These are phyloP conservation scores for Neonectria magnoliae DNA, from an alignment of 2,329 filamentous ascomycete genomes.

Conservation along the genomic window DNA sequence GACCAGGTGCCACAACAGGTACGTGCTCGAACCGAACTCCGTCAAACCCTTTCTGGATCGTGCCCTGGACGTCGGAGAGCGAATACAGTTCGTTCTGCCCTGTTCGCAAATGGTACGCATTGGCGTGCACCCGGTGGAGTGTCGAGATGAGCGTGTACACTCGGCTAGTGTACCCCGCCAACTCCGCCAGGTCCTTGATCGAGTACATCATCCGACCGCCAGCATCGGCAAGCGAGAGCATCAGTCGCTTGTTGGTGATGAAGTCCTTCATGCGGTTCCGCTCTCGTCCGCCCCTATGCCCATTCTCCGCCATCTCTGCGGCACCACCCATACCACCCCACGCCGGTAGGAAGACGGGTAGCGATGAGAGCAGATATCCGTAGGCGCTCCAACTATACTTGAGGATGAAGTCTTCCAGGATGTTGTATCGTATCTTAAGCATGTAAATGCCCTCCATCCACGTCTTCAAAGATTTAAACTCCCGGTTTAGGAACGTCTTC, in stretches of 20 bases:
- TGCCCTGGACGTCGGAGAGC: conserved; percentile 90
- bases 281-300: conserved; percentile 70
- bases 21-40: conserved; percentile 94
- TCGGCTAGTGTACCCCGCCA: conserved; percentile 94
- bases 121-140: conserved; percentile 90
- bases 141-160: conserved; percentile 97
- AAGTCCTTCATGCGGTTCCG: conserved; percentile 96
- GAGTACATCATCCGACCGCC: conserved; percentile 99
- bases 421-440: conserved; percentile 98
- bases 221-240: conserved; percentile 96
- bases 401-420: conserved; percentile 96
- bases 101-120: conserved; percentile 78
- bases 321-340: conserved; percentile 88
- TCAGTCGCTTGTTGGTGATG: conserved; percentile 98
- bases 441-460: conserved; percentile 99
- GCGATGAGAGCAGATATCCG: conserved; percentile 90
- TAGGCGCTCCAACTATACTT: conserved; percentile 99
- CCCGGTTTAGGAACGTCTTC: conserved; percentile 88
- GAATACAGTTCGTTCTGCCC: conserved; percentile 86
- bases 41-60: conserved; percentile 93
- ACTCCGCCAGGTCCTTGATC: conserved; percentile 95
- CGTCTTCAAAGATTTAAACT: conserved; percentile 90
- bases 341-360: conserved; percentile 92
- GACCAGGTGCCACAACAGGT: conserved; percentile 85
- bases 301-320: conserved; percentile 68